Percentiles rank a stretch among this genome's conserved stretches.
Evolutionary conservation across 2,329 filamentous ascomycete species (phyloP).

Genomic region (Paraphaeosphaeria sporulosa): DNA sequence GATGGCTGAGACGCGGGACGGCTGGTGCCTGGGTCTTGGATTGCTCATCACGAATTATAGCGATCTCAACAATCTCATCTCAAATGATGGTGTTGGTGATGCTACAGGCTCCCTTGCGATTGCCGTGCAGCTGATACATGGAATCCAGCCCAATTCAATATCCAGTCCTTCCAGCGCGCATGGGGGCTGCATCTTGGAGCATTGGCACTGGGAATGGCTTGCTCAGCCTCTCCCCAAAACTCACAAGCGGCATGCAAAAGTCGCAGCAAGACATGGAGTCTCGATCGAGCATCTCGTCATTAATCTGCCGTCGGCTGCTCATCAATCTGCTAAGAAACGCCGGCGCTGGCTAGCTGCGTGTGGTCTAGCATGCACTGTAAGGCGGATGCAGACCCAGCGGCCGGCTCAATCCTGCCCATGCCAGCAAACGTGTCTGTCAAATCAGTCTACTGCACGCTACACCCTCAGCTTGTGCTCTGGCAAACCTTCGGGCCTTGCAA

Average conservation of each 20-base stretch:
- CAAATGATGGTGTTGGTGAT: background rate
- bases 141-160: conserved; percentile 20
- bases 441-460: conserved; percentile 24
- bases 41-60: conserved; percentile 11
- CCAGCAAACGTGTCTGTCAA: conserved; percentile 17
- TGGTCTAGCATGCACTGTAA: conserved; percentile 8
- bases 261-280: conserved; percentile 24
- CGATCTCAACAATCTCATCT: conserved; percentile 6
- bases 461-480: conserved; percentile 16
- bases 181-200: conserved; percentile 9
- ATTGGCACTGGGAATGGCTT: conserved; percentile 5
- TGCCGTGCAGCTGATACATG: conserved; percentile 19
- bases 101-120: conserved; percentile 13
- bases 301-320: conserved; percentile 26
- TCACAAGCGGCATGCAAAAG: conserved; percentile 13
- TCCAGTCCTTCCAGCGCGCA: background rate
- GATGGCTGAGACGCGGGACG: conserved; percentile 24
- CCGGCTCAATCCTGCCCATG: conserved; percentile 21
- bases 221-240: conserved; percentile 9
- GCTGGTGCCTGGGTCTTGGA: conserved; percentile 17
- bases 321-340: background rate
- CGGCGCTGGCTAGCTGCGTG: background rate
- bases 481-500: conserved; percentile 15
- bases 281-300: conserved; percentile 37
- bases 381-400: conserved; percentile 14